phyloP scores from a whole-genome alignment of 2,329 filamentous ascomycete species.

The Zymoseptoria brevis region DNA sequence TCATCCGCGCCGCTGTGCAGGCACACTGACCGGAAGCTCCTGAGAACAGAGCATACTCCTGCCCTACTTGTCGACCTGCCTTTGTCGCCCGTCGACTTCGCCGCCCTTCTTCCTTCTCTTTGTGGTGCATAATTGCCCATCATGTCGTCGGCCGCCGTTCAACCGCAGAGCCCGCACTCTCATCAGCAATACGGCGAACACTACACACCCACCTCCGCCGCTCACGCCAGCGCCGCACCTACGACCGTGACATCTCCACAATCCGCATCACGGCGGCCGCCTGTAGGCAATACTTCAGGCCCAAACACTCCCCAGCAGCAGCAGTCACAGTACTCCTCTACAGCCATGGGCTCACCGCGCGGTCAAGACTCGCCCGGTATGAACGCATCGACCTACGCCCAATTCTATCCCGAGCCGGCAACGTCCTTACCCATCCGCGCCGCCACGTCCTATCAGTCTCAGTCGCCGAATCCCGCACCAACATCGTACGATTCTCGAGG shows the following conservation, averaged over 20 bases:
- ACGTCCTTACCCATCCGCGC: constrained; percentile 22
- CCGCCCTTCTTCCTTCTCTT: neutral
- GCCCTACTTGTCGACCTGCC: neutral
- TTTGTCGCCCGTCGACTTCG: constrained; percentile 1
- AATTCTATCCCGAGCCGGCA: constrained; percentile 38
- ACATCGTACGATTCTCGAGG: constrained; percentile 20
- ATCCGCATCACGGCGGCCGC: constrained; percentile 12
- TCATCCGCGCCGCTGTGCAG: neutral
- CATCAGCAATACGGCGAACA: constrained; percentile 6
- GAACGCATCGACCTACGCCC: constrained; percentile 71
- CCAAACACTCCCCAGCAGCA: constrained; percentile 34
- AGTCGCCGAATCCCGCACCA: constrained; percentile 16
- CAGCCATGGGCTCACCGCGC: constrained; percentile 40
- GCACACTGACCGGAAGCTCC: neutral
- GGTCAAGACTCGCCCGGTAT: constrained; percentile 47
- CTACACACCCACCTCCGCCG: constrained; percentile 1
- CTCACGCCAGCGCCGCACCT: constrained; percentile 8
- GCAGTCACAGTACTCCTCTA: constrained; percentile 27
- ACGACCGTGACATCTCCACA: constrained; percentile 11
- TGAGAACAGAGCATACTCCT: neutral
- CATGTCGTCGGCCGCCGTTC: constrained; percentile 18
- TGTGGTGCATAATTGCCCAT: neutral
- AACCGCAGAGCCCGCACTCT: constrained; percentile 9
- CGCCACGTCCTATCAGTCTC: constrained; percentile 12
- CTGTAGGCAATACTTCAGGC: constrained; percentile 31